These are phyloP conservation scores for Populus trichocarpa DNA, from an alignment of 441 rosid genomes.

Conservation along the genomic window DNA sequence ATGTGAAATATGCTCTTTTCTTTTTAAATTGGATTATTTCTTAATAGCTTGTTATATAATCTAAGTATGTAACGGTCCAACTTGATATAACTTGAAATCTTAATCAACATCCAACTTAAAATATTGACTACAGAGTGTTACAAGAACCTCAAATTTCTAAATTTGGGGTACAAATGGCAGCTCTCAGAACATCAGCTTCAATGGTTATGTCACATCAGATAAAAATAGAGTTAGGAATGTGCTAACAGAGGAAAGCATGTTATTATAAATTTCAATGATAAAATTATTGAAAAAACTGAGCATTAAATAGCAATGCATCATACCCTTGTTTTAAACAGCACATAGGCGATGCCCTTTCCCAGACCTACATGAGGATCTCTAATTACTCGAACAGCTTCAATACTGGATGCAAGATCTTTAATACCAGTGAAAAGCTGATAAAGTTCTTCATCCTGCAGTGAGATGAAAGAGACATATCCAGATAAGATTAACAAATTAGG, in stretches of 20 bases:
- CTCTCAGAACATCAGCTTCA: neutral
- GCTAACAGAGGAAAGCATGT: neutral
- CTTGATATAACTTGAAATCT: neutral
- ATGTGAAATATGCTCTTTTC: neutral
- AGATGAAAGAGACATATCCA: conserved; percentile 6
- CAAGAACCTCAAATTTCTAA: neutral
- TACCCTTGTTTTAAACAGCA: conserved; percentile 86
- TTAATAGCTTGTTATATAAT: neutral
- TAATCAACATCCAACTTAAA: neutral
- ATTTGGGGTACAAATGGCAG: neutral
- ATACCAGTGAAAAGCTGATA: conserved; percentile 73
- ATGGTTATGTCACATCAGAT: neutral
- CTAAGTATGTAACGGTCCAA: neutral
- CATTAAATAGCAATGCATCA: conserved; percentile 12
- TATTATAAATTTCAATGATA: neutral
- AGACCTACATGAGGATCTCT: conserved; percentile 80
- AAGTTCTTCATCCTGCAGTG: conserved; percentile 80
- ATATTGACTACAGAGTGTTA: no score
- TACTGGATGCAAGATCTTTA: conserved; percentile 48
- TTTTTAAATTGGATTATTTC: neutral
- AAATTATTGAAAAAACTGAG: neutral
- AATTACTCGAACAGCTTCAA: conserved; percentile 90
- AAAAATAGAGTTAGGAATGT: neutral
- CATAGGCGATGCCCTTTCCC: conserved; percentile 97
- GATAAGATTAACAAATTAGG: neutral